Conservation (phyloP, 768 basidiomycete genomes). For the Lactarius hengduanensis region DNA sequence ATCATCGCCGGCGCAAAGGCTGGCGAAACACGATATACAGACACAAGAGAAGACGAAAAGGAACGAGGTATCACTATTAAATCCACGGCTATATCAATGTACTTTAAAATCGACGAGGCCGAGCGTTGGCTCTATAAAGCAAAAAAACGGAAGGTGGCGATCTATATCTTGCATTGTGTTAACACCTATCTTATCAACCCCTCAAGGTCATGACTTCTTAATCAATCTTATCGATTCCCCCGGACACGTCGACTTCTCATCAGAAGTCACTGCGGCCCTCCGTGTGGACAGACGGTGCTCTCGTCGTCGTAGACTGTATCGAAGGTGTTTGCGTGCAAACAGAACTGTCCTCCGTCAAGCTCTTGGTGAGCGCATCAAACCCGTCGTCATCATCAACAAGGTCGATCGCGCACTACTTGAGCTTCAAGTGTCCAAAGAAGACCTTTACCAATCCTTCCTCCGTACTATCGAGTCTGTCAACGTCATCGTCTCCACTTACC, state of each 20-base stretch:
- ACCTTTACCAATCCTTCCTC: constrained; percentile 95
- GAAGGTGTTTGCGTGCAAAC: constrained; percentile 99
- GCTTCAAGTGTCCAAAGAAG: constrained; percentile 95
- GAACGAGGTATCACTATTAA: constrained; percentile 99
- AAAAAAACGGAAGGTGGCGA: constrained; percentile 89
- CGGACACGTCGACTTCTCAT: constrained; percentile 99
- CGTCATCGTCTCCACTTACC: constrained; percentile 97
- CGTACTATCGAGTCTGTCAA: constrained; percentile 98
- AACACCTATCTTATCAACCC: constrained; percentile 13
- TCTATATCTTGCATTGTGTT: constrained; percentile 18
- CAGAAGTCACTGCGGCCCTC: constrained; percentile 98
- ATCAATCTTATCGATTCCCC: constrained; percentile 99
- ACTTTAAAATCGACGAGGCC: constrained; percentile 93
- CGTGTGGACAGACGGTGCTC: constrained; percentile 99
- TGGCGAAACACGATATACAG: constrained; percentile 95
- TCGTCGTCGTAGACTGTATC: constrained; percentile 99
- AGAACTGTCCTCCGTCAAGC: constrained; percentile 98
- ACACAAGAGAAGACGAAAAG: constrained; percentile 97
- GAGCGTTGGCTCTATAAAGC: constrained; percentile 81
- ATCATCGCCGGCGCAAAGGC: constrained; percentile 95
- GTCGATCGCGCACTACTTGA: constrained; percentile 99
- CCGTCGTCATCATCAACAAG: constrained; percentile 99
- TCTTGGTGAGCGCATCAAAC: constrained; percentile 97
- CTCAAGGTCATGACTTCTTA: constrained; percentile 87
- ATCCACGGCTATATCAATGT: constrained; percentile 99